Conservation (phyloP, 495 filamentous ascomycete genomes). For the Bryoglossum gracile region DNA sequence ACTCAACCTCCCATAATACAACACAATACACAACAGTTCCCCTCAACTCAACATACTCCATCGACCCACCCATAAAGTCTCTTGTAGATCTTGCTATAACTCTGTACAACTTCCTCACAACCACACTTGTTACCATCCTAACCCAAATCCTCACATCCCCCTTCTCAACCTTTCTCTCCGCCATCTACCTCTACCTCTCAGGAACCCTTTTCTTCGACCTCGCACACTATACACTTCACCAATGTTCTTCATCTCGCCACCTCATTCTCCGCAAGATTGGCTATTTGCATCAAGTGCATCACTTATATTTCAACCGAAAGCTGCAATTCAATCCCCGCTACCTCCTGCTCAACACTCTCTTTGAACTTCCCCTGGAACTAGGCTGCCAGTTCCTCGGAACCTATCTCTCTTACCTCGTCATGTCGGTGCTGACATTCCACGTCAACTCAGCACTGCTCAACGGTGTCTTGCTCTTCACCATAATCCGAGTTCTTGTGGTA, state of each 20-base stretch:
- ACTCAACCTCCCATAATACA: too few relatives aligned
- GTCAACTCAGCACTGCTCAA: slow-evolving; percentile 2
- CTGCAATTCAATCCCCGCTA: slow-evolving; percentile 14
- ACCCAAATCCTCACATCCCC: too few relatives aligned
- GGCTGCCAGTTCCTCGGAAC: slow-evolving; percentile 11
- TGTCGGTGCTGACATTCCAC: neutral
- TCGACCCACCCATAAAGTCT: too few relatives aligned
- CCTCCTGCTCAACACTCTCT: slow-evolving; percentile 1
- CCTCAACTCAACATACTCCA: too few relatives aligned
- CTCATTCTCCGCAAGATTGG: slow-evolving; percentile 5
- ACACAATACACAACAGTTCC: too few relatives aligned
- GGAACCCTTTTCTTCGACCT: slow-evolving; percentile 14
- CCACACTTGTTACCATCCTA: neutral
- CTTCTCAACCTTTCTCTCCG: too few relatives aligned
- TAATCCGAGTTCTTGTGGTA: slow-evolving; percentile 6
- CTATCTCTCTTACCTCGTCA: neutral
- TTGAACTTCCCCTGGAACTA: slow-evolving; percentile 13
- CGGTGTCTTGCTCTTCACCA: slow-evolving; percentile 2
- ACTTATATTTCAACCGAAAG: slow-evolving; percentile 15
- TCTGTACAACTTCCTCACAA: too few relatives aligned
- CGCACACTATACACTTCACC: slow-evolving; percentile 8
- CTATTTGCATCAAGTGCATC: slow-evolving; percentile 15
- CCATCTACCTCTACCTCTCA: slow-evolving; percentile 8
- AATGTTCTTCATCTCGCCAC: slow-evolving; percentile 8
- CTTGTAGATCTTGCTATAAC: too few relatives aligned